Conservation (phyloP, 1,284 basidiomycete genomes). For the Ceratobasidium sp. region DNA sequence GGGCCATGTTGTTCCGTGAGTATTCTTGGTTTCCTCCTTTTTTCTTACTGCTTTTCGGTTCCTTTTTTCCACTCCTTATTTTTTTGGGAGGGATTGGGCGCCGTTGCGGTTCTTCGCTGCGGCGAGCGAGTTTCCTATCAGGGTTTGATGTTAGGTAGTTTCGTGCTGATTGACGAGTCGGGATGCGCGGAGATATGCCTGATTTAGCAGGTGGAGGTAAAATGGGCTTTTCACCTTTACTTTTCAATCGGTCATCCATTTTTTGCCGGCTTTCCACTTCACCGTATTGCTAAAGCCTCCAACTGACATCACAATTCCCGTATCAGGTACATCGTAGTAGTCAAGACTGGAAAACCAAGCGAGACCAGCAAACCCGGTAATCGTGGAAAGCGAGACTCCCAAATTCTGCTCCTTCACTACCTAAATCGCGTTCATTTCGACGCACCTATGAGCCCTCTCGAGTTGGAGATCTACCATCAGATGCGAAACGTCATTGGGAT, state of each 20-base stretch:
- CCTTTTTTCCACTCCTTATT: no score
- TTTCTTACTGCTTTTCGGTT: conserved; percentile 4
- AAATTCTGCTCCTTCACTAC: conserved; percentile 95
- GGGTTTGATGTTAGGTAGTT: no score
- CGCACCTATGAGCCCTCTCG: conserved; percentile 93
- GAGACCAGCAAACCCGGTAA: conserved; percentile 96
- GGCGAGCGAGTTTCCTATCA: no score
- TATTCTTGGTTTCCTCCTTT: conserved; percentile 48
- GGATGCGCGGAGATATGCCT: no score
- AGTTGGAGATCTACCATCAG: conserved; percentile 98
- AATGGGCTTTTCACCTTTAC: no score
- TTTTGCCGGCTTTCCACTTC: neutral
- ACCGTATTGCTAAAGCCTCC: no score
- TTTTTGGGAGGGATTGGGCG: neutral
- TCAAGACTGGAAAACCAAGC: conserved; percentile 97
- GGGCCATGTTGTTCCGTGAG: conserved; percentile 92
- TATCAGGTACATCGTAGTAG: conserved; percentile 93
- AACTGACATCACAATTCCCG: no score
- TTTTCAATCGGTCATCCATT: neutral
- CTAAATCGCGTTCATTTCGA: conserved; percentile 98
- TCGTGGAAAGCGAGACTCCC: conserved; percentile 97
- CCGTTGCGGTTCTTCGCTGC: no score
- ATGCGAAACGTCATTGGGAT: conserved; percentile 99
- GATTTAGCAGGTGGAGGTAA: no score
- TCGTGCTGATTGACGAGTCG: no score